Percentiles rank a stretch among this genome's conserved stretches.
Conservation (phyloP, 768 basidiomycete species). For the Trametes elegans region DNA sequence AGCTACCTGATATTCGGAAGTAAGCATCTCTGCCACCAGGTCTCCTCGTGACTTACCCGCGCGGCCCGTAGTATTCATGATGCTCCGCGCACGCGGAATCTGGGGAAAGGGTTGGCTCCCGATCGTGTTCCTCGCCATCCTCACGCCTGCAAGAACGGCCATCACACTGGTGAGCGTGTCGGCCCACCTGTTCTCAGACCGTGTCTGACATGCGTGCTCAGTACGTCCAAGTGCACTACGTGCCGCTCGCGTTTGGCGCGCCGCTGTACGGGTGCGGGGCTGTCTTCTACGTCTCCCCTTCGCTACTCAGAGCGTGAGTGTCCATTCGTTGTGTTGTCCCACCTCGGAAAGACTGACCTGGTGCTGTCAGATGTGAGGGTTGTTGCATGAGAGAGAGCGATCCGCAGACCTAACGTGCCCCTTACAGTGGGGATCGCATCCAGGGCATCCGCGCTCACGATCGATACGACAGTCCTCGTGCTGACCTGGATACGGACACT, state of each 20-base stretch:
- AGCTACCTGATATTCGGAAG: constrained; percentile 20
- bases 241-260: constrained; percentile 20
- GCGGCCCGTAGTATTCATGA: constrained; percentile 14
- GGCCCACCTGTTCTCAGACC: too few relatives aligned
- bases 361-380: background rate
- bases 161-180: constrained; percentile 11
- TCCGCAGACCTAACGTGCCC: background rate
- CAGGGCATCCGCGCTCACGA: background rate
- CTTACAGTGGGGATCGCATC: constrained; percentile 5
- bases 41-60: background rate
- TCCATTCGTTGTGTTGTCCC: too few relatives aligned
- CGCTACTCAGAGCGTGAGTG: background rate
- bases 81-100: constrained; percentile 18
- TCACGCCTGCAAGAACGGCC: constrained; percentile 9
- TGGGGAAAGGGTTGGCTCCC: constrained; percentile 17
- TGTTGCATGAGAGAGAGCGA: background rate
- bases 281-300: background rate
- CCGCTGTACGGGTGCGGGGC: constrained; percentile 23
- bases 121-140: background rate
- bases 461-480: constrained; percentile 4
- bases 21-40: background rate
- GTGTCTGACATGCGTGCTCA: background rate
- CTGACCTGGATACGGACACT: constrained; percentile 17
- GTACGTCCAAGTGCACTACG: constrained; percentile 19
- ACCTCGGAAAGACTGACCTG: background rate